A percentile compares a stretch with the other conserved stretches of the same genome.
These are phyloP conservation scores for Stylosanthes scabra DNA, from an alignment of 331 rosid genomes.

Conservation along the genomic window DNA sequence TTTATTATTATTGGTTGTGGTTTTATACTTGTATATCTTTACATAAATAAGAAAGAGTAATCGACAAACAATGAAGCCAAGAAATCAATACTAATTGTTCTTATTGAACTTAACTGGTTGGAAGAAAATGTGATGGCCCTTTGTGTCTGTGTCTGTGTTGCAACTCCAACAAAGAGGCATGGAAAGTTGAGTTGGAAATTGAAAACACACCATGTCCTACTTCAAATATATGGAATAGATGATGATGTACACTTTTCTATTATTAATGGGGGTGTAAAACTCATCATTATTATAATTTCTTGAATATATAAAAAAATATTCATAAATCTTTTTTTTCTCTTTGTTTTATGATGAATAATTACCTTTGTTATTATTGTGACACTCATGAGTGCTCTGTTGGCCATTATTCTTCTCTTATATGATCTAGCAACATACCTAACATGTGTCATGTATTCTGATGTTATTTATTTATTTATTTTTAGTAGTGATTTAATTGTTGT, in stretches of 20 bases:
- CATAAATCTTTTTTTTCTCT: background rate
- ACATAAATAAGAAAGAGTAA: no score
- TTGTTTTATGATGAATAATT: conserved; percentile 27
- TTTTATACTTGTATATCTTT: no score
- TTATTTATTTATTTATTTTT: background rate
- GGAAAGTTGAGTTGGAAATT: conserved; percentile 38
- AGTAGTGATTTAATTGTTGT: background rate
- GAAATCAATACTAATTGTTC: background rate
- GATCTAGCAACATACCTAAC: conserved; percentile 26
- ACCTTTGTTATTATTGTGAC: conserved; percentile 20
- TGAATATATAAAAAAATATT: no score
- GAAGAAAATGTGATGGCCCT: conserved; percentile 38
- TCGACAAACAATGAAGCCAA: background rate
- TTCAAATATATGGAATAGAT: no score
- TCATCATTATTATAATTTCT: no score
- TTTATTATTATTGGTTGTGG: no score
- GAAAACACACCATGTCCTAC: background rate
- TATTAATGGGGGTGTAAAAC: no score
- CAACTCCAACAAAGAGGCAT: conserved; percentile 19
- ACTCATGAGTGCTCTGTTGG: conserved; percentile 30
- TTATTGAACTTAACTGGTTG: conserved; percentile 8
- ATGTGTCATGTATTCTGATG: conserved; percentile 29
- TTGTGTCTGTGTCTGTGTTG: conserved; percentile 36
- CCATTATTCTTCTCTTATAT: background rate
- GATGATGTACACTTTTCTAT: no score